These are phyloP conservation scores for Dactylis glomerata DNA, from an alignment of 176 grass and related monocot species.

Conservation along the genomic window DNA sequence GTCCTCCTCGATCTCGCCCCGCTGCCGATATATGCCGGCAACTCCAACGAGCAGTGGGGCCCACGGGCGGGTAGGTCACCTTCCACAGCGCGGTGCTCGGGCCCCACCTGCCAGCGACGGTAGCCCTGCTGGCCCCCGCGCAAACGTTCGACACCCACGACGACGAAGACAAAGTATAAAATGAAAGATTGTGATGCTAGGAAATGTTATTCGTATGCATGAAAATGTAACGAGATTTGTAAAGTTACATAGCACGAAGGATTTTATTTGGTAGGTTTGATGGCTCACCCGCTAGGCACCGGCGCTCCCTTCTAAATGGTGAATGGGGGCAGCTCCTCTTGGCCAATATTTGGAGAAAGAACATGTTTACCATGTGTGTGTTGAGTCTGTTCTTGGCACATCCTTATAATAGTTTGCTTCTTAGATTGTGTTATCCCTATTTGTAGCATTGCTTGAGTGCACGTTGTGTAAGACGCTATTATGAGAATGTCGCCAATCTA, in stretches of 20 bases:
- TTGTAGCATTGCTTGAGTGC: not conserved
- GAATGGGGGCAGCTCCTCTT: not conserved
- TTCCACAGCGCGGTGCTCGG: not conserved
- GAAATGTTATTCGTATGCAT: not conserved
- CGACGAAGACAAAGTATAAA: not conserved
- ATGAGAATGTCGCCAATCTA: not conserved
- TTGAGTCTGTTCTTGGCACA: not conserved
- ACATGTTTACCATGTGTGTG: not conserved
- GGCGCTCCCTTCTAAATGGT: conserved; percentile 4
- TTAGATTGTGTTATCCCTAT: not conserved
- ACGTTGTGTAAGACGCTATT: not conserved
- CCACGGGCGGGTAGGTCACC: conserved; percentile 3
- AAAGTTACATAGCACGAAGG: not conserved
- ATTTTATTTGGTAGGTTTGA: not conserved
- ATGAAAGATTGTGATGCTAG: not conserved
- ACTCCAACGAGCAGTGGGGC: not conserved
- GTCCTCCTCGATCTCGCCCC: conserved; percentile 12
- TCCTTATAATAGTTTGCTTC: not conserved
- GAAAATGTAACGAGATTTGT: not conserved
- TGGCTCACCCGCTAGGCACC: conserved; percentile 6
- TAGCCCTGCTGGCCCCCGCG: not conserved
- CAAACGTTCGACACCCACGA: not conserved
- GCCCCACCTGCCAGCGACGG: not conserved
- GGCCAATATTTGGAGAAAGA: not conserved
- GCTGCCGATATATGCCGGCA: conserved; percentile 15